Base-by-base conservation (phyloP, 768 basidiomycete species). In the Psilocybe cubensis region DNA sequence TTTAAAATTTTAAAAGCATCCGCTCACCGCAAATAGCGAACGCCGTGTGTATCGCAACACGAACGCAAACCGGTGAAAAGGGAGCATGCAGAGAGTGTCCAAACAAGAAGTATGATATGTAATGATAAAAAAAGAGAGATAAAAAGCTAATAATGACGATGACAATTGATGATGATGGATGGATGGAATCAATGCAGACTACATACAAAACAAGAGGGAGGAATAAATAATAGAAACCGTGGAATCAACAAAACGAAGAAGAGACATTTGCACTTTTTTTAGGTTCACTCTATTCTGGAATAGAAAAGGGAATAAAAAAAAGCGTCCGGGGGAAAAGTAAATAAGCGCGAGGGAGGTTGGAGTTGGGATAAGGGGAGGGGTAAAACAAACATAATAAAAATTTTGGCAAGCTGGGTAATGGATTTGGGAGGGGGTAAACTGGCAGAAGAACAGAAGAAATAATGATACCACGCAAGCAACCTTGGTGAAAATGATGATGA, bases 401-500 rank as follows among this genome's bases (percentile, higher is more conserved):
- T n/a, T n/a, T n/a, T n/a, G 18, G 18, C n/a, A 3, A 42, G 18
- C 20, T 6, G 18, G 20, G 40, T 12, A 42, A 48, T 20, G 40
- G n/a, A n/a, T n/a, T n/a, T 17, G 21, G 31, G 24, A 45, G 20
- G 20, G 25, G 23, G n/a, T 25, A 20, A 17, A 11, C 14, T 17
- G 24, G 45, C 12, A 28, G 42, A 31, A 58, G 44, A 46, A 46
- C 51, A 52, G 50, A 58, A 46, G 25, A 31, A 58, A 58, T 58
- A 58, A 58, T 52, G 57, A 58, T 57, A 57, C 33, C 35, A 24
- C 24, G 49, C 50, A 52, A 56, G 9, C 35, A 38, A 38, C 35
- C 1, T 38, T 38, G 35, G 35, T 11, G 35, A n/a, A 38, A 38
- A n/a, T n/a, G n/a, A n/a, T n/a, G n/a, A n/a, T n/a, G n/a, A n/a